Percentiles rank a stretch among this genome's conserved stretches.
Conservation (phyloP, 139 green algal species). For the Chlamydomonas incerta region DNA sequence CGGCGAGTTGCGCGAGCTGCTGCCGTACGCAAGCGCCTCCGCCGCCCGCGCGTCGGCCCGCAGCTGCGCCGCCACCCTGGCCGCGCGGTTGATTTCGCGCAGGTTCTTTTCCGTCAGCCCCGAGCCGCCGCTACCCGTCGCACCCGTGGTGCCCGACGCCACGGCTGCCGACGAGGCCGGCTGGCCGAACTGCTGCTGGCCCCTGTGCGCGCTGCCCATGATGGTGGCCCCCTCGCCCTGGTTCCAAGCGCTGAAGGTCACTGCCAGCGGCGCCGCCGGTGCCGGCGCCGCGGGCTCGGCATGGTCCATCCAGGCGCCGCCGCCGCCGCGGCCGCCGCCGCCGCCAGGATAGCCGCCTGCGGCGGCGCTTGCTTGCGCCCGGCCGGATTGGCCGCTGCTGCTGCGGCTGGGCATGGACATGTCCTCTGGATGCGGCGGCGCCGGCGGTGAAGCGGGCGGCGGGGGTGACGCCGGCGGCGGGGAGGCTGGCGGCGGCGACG, state of each 20-base stretch:
- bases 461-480: no score
- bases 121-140: neutral
- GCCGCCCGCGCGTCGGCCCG: no score
- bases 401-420: neutral
- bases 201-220: neutral
- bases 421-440: neutral
- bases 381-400: neutral
- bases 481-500: no score
- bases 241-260: neutral
- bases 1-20: neutral
- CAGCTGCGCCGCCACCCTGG: neutral
- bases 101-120: constrained; percentile 12
- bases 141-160: neutral
- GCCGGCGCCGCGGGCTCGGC: neutral
- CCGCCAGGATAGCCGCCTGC: no score
- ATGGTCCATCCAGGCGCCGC: neutral
- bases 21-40: neutral
- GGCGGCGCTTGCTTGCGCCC: no score
- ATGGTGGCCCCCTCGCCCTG: neutral
- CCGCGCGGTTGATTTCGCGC: neutral
- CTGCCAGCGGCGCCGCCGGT: neutral
- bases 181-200: no score
- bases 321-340: no score
- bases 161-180: neutral
- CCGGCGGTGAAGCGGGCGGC: no score